A percentile compares a stretch with the other conserved stretches of the same genome.
Conservation (phyloP, 2,329 filamentous ascomycete species). For the Sporothrix inflata region DNA sequence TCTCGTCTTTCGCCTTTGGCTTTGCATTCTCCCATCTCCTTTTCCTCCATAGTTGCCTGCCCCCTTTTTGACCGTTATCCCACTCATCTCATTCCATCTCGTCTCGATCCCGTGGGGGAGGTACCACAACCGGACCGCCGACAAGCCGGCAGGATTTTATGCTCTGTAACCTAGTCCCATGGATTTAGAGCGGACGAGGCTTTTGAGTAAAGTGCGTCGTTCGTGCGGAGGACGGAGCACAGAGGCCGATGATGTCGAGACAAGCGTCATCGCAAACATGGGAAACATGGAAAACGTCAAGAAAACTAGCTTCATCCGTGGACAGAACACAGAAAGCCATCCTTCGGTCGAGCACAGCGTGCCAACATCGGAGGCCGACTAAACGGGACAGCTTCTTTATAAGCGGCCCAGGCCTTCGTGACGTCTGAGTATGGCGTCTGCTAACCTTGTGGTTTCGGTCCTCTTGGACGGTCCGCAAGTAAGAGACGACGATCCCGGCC, state of each 20-base stretch:
- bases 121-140: not conserved
- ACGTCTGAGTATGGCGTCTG: not conserved
- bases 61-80: not conserved
- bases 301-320: not conserved
- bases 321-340: not conserved
- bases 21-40: not conserved
- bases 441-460: not conserved
- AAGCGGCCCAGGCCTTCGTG: not conserved
- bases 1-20: not conserved
- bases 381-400: not conserved
- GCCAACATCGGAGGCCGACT: not conserved
- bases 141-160: slow-evolving; percentile 4
- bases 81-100: not conserved
- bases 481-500: not conserved
- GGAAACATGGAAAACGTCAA: not conserved
- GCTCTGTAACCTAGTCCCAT: not conserved
- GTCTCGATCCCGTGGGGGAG: not conserved
- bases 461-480: not conserved
- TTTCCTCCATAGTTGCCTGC: not conserved
- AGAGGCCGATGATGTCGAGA: not conserved
- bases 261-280: not conserved
- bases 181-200: not conserved
- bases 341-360: not conserved
- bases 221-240: not conserved
- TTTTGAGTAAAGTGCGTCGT: not conserved